Evolutionary conservation across 2,329 filamentous ascomycete genomes (phyloP).

Genomic region (Didymella pomorum): DNA sequence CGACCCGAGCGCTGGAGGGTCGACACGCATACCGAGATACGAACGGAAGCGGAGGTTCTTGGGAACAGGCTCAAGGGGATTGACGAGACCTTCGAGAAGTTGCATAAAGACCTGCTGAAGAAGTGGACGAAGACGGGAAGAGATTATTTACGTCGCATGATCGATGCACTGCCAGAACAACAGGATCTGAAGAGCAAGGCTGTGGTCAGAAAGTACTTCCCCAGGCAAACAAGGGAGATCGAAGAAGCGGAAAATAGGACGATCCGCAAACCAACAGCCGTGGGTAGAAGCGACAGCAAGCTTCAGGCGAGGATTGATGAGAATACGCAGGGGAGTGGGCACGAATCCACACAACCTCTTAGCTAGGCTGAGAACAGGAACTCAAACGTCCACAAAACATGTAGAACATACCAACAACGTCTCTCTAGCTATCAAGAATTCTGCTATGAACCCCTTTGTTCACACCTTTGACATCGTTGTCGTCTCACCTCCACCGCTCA

Average conservation of each 20-base stretch:
- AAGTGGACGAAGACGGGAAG: neutral
- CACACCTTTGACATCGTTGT: too few relatives aligned
- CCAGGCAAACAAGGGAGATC: neutral
- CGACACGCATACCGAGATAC: neutral
- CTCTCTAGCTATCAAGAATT: too few relatives aligned
- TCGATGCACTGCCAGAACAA: neutral
- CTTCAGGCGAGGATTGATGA: neutral
- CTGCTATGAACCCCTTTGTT: too few relatives aligned
- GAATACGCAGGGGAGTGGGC: neutral
- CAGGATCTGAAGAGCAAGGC: neutral
- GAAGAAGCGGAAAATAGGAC: neutral
- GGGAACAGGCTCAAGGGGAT: neutral
- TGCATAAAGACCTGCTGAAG: neutral
- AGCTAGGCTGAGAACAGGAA: too few relatives aligned
- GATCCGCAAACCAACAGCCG: neutral
- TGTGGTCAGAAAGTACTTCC: constrained; percentile 3
- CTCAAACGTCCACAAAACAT: too few relatives aligned
- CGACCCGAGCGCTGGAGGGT: neutral
- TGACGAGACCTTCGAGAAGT: neutral
- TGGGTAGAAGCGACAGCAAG: neutral
- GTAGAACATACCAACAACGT: too few relatives aligned
- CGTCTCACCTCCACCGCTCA: too few relatives aligned
- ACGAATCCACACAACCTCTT: neutral
- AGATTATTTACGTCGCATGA: neutral
- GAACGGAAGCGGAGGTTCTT: neutral